Conservation (phyloP, 257 asterid genomes). For the Primulina tabacum region DNA sequence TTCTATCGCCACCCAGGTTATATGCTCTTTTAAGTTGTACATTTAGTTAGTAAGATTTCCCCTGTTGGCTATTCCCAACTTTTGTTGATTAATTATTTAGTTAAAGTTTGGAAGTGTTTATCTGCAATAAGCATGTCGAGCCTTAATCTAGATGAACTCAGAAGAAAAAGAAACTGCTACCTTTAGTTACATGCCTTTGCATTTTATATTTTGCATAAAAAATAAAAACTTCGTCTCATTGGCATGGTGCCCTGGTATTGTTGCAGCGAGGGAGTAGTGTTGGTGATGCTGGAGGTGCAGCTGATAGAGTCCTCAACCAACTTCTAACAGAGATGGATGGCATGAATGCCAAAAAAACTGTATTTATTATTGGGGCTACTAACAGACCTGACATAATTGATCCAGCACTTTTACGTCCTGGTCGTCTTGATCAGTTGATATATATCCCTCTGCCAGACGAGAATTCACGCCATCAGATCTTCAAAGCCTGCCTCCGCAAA, state of each 20-base stretch:
- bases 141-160: neutral
- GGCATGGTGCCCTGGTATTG: neutral
- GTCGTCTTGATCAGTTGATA: conserved; percentile 57
- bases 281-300: conserved; percentile 69
- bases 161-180: neutral
- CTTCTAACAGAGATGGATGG: conserved; percentile 66
- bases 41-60: neutral
- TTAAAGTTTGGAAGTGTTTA: no score
- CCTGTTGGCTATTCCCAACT: neutral
- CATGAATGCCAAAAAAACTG: conserved; percentile 58
- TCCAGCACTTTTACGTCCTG: conserved; percentile 59
- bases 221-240: neutral
- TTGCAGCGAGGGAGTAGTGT: conserved; percentile 52
- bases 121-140: neutral
- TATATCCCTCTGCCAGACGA: conserved; percentile 63
- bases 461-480: conserved; percentile 53
- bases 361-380: conserved; percentile 60
- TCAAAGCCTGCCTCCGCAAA: conserved; percentile 48
- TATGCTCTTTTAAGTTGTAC: neutral
- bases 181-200: neutral
- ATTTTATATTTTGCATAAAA: neutral
- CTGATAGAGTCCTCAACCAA: conserved; percentile 58
- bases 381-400: conserved; percentile 60
- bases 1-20: conserved; percentile 58
- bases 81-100: neutral